A percentile compares a stretch with the other conserved stretches of the same genome.
Conservation (phyloP, 805 yeast species). For the Kuraishia piskuri region DNA sequence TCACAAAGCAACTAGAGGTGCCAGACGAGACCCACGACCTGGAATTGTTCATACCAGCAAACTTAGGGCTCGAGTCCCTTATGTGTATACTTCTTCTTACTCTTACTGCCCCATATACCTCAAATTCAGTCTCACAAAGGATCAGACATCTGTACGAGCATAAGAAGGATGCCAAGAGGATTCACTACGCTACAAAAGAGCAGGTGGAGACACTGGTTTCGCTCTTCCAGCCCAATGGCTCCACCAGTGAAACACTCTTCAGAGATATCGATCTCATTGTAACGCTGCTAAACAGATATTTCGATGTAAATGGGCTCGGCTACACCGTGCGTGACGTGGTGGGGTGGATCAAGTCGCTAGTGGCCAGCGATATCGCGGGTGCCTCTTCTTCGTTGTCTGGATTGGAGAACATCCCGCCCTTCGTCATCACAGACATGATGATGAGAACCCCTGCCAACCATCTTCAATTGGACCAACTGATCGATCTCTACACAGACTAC, state of each 20-base stretch:
- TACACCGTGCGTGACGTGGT: background rate
- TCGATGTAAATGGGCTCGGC: background rate
- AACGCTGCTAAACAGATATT: background rate
- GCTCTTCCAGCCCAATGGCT: background rate
- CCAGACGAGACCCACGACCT: background rate
- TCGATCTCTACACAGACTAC: background rate
- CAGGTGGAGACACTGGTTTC: background rate
- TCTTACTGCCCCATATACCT: background rate
- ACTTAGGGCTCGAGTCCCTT: background rate
- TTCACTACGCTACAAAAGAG: background rate
- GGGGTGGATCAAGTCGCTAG: background rate
- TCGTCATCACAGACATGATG: background rate
- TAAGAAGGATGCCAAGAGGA: background rate
- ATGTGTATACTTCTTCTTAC: background rate
- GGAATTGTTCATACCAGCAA: background rate
- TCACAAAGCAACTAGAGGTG: background rate
- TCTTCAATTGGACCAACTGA: background rate
- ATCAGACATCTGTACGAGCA: background rate
- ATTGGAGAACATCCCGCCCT: background rate
- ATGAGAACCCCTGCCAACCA: background rate
- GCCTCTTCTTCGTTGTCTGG: background rate
- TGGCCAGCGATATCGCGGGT: background rate
- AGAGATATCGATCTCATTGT: background rate
- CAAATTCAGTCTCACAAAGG: background rate
- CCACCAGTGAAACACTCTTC: background rate